Conservation (phyloP, 2,329 filamentous ascomycete species). For the Cladophialophora carrionii region DNA sequence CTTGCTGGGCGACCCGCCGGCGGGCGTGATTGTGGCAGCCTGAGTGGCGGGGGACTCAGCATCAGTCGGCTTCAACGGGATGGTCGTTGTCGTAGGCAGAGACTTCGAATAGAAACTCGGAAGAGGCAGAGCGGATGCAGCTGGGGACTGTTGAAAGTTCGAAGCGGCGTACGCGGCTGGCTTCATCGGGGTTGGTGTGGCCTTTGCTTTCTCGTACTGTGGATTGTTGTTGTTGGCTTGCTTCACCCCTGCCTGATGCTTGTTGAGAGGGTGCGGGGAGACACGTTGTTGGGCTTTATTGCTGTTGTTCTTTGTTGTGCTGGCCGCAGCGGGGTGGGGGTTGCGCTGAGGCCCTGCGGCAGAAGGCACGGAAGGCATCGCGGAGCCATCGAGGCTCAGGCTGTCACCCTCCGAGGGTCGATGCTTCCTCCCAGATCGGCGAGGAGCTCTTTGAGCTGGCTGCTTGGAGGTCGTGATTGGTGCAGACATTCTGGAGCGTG, state of each 20-base stretch:
- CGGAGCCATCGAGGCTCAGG: conserved; percentile 40
- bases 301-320: conserved; percentile 34
- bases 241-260: conserved; percentile 40
- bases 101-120: conserved; percentile 85
- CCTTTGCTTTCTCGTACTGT: conserved; percentile 38
- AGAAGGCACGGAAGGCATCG: conserved; percentile 15
- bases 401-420: conserved; percentile 39
- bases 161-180: conserved; percentile 78
- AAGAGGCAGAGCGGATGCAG: conserved; percentile 84
- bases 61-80: conserved; percentile 42
- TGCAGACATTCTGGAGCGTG: conserved; percentile 49
- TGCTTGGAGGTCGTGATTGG: conserved; percentile 42
- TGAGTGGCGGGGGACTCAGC: conserved; percentile 45
- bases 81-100: conserved; percentile 63
- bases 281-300: conserved; percentile 43
- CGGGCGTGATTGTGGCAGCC: conserved; percentile 38
- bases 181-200: conserved; percentile 51
- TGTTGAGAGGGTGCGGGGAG: conserved; percentile 41
- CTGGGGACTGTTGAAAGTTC: conserved; percentile 92
- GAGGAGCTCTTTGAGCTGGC: conserved; percentile 44
- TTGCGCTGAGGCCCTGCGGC: conserved; percentile 21
- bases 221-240: conserved; percentile 38
- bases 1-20: conserved; percentile 44
- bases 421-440: conserved; percentile 53
- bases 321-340: conserved; percentile 19